Conservation (phyloP, 164 flowering plant genomes). For the Tinospora cordifolia region DNA sequence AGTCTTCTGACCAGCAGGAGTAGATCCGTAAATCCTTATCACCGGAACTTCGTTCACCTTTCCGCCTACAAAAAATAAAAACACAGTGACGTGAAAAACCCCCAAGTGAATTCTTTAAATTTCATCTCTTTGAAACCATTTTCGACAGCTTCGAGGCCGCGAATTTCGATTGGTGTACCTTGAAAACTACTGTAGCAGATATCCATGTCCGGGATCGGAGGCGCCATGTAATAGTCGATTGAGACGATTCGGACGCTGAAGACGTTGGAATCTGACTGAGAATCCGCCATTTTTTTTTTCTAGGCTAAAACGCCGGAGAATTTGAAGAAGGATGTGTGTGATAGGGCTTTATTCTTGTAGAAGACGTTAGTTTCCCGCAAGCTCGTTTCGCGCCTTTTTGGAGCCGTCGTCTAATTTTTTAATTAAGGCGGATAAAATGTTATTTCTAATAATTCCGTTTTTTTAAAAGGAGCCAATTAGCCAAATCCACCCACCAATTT, state of each 20-base stretch:
- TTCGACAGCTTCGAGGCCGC: not conserved
- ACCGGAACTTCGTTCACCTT: conserved; percentile 77
- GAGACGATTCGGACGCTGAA: conserved; percentile 74
- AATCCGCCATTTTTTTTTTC: conserved; percentile 16
- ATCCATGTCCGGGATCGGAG: conserved; percentile 62
- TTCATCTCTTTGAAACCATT: not conserved
- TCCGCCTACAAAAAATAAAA: conserved; percentile 42
- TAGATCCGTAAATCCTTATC: conserved; percentile 67
- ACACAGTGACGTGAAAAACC: not conserved
- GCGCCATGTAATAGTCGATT: conserved; percentile 72
- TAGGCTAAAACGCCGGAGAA: not conserved
- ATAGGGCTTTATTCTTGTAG: too few relatives aligned
- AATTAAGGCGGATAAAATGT: too few relatives aligned
- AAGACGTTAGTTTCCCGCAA: too few relatives aligned
- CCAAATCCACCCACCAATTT: too few relatives aligned
- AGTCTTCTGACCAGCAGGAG: conserved; percentile 81
- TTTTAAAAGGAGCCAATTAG: too few relatives aligned
- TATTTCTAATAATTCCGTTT: too few relatives aligned
- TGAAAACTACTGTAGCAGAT: conserved; percentile 70
- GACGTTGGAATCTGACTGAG: conserved; percentile 29
- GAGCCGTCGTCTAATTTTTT: not conserved
- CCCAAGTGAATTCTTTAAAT: not conserved
- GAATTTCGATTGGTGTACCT: conserved; percentile 33
- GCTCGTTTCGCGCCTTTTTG: not conserved
- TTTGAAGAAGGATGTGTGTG: not conserved